These are phyloP conservation scores for Leersia perrieri DNA, from an alignment of 176 grass and related monocot genomes.

Conservation along the genomic window DNA sequence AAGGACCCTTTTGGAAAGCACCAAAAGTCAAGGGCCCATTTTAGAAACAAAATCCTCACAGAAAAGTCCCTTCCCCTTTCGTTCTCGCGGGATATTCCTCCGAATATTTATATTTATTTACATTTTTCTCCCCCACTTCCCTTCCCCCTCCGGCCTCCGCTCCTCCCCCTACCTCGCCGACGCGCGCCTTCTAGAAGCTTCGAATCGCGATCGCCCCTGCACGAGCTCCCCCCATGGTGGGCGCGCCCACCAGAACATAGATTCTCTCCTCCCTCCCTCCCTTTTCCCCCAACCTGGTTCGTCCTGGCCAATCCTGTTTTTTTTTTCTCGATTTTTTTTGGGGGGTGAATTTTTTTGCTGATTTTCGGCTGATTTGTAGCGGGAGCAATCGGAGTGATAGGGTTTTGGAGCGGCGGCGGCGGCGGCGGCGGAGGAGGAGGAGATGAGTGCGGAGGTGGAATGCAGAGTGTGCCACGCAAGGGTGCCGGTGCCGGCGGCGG, in stretches of 20 bases:
- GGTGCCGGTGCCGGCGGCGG: constrained; percentile 35
- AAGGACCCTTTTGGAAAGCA: background rate
- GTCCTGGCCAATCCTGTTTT: background rate
- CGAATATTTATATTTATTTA: constrained; percentile 47
- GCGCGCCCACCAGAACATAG: constrained; percentile 20
- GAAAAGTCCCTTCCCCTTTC: constrained; percentile 30
- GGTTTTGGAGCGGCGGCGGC: constrained; percentile 2
- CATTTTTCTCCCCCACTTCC: constrained; percentile 19
- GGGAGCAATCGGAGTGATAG: background rate
- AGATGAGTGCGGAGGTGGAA: constrained; percentile 66
- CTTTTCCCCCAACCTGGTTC: background rate
- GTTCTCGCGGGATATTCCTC: constrained; percentile 48
- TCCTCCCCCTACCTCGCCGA: background rate
- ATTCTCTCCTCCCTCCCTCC: constrained; percentile 11
- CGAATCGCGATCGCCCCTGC: constrained; percentile 41
- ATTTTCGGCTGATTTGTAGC: constrained; percentile 14
- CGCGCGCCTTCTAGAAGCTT: constrained; percentile 40
- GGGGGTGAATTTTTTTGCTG: background rate
- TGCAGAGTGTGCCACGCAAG: constrained; percentile 82
- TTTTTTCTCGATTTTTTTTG: background rate
- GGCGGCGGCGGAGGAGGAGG: background rate
- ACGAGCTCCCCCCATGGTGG: constrained; percentile 40
- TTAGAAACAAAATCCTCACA: constrained; percentile 11
- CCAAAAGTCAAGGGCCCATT: background rate
- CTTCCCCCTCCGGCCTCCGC: constrained; percentile 17